Base-by-base conservation (phyloP, 2,329 filamentous ascomycete genomes). In the Alternaria sp. region DNA sequence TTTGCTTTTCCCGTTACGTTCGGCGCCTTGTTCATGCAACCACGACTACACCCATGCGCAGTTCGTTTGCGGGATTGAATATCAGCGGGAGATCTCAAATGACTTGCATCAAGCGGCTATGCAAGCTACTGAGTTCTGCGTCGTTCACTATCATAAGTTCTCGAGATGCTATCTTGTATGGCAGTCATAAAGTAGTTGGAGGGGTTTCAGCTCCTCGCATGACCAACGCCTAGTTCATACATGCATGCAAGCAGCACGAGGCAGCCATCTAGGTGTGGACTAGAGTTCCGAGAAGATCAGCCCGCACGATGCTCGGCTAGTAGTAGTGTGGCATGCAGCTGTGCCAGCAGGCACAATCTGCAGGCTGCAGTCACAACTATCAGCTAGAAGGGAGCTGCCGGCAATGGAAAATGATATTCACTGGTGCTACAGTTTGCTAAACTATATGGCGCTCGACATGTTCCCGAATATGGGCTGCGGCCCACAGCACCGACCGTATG, bases 191-290 rank as follows among this genome's bases (percentile, higher is more conserved):
- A 25, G 46, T 36, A 48, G 12, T 22, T 32, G 50, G 28, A 43
- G n/a, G 50, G 34, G 43, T 44, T 34, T n/a, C 25, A 51, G 22
- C 20, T 34, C 20, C 46, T 41, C 54, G 34, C 43, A 50, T 51
- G 20, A 38, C 49, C 53, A 50, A 36, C 25, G 30, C 40, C 16
- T 51, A 60, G 53, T 57, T 51, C 45, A 59, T 43, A 40, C 34
- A 59, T 44, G 54, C 40, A 57, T 57, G 62, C 59, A 57, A 36
- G 56, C 30, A 57, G 34, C 58, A 53, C 54, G 32, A 52, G 44
- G 54, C 45, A 34, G 32, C 54, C 46, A 45, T 28, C 22, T 25
- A 38, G 57, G 46, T 54, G 43, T 38, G 52, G 34, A 51, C 51
- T 45, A 57, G 20, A 38, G 22, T 45, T 50, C 41, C 46, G 45